Evolutionary conservation across 768 basidiomycete genomes (phyloP).

Genomic region (Amanita pseudoporphyria): DNA sequence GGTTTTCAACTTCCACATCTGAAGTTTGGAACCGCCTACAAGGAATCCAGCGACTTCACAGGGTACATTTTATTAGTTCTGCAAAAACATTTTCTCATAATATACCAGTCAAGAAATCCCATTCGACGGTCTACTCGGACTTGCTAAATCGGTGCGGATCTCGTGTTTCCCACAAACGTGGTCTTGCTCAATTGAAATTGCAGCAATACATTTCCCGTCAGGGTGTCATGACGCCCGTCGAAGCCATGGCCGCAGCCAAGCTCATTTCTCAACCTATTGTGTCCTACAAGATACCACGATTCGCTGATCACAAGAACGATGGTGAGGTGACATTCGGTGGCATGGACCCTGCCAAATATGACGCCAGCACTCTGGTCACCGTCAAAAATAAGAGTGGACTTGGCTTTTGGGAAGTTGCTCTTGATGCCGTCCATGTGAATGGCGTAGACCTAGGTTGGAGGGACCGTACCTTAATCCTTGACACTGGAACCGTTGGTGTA

Average conservation of each 20-base stretch:
- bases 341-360: slow-evolving; percentile 63
- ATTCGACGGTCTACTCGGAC: slow-evolving; percentile 53
- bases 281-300: slow-evolving; percentile 74
- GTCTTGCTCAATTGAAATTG: background rate
- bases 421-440: slow-evolving; percentile 52
- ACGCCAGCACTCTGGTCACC: slow-evolving; percentile 44
- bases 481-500: slow-evolving; percentile 29
- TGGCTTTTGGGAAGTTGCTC: slow-evolving; percentile 75
- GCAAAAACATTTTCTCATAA: slow-evolving; percentile 9
- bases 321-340: slow-evolving; percentile 78
- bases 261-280: slow-evolving; percentile 56
- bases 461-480: slow-evolving; percentile 66
- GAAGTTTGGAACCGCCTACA: slow-evolving; percentile 52
- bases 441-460: slow-evolving; percentile 40
- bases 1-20: slow-evolving; percentile 42
- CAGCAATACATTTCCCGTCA: slow-evolving; percentile 55
- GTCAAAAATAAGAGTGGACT: slow-evolving; percentile 50
- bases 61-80: slow-evolving; percentile 13
- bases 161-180: slow-evolving; percentile 5
- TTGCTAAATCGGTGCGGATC: slow-evolving; percentile 21
- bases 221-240: slow-evolving; percentile 55
- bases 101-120: slow-evolving; percentile 17
- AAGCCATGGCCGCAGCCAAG: slow-evolving; percentile 49
- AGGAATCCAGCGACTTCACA: slow-evolving; percentile 47
- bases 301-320: slow-evolving; percentile 59